phyloP scores from a whole-genome alignment of 768 basidiomycete genomes.

The Tricholoma hemisulphureum region DNA sequence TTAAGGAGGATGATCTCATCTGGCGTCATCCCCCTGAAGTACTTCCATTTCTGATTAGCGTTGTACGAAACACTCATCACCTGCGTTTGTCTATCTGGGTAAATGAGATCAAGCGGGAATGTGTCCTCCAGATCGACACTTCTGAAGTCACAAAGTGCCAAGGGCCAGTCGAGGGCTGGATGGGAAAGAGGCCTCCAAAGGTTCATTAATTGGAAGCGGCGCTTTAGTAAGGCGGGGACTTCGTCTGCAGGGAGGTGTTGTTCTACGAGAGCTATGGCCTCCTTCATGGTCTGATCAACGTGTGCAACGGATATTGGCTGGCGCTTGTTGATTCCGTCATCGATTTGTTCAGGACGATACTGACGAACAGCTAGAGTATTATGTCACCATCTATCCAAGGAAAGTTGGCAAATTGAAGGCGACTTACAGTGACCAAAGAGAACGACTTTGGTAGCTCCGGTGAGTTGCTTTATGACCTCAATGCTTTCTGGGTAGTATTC shows the following conservation, averaged over 20 bases:
- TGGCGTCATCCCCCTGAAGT: conserved; percentile 40
- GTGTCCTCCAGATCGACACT: conserved; percentile 42
- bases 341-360: conserved; percentile 32
- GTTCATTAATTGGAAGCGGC: conserved; percentile 56
- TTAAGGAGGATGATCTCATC: conserved; percentile 53
- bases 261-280: conserved; percentile 43
- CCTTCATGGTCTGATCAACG: conserved; percentile 47
- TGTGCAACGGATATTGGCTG: conserved; percentile 46
- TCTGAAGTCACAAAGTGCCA: conserved; percentile 49
- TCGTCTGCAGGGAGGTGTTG: conserved; percentile 47
- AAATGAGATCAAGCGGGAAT: conserved; percentile 40
- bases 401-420: background rate
- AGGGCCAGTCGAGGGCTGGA: conserved; percentile 46
- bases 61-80: conserved; percentile 43
- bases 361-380: conserved; percentile 40
- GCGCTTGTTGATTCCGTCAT: conserved; percentile 33
- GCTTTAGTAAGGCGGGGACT: conserved; percentile 38
- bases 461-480: conserved; percentile 54
- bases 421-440: conserved; percentile 61
- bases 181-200: conserved; percentile 54
- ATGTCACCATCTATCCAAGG: background rate
- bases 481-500: conserved; percentile 62
- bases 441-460: conserved; percentile 51
- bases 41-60: conserved; percentile 49
- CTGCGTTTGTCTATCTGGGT: conserved; percentile 49